A percentile compares a stretch with the other conserved stretches of the same genome.
Conservation (phyloP, 805 yeast species). For the Candida piceae region DNA sequence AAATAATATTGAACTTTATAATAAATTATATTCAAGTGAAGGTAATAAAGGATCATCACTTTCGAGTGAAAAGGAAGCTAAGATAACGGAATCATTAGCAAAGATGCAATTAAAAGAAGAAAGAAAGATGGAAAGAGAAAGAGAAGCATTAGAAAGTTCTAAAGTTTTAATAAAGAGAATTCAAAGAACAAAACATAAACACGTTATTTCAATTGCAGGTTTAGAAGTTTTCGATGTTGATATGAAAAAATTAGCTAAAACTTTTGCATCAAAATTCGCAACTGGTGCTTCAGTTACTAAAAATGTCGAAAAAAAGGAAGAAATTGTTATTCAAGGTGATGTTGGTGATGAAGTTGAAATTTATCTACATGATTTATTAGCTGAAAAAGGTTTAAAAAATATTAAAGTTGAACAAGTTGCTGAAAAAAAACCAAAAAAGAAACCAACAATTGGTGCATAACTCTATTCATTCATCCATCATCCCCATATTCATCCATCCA, state of each 20-base stretch:
- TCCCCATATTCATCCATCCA: too few species aligned
- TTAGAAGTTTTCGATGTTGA: constrained; percentile 85
- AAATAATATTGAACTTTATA: constrained; percentile 51
- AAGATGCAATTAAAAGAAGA: constrained; percentile 85
- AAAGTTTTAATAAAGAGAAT: constrained; percentile 81
- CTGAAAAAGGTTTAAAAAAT: constrained; percentile 76
- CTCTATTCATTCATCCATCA: too few species aligned
- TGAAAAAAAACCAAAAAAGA: constrained; percentile 73
- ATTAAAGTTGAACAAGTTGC: constrained; percentile 87
- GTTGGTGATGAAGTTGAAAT: constrained; percentile 87
- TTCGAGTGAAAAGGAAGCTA: constrained; percentile 73
- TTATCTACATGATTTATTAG: constrained; percentile 62
- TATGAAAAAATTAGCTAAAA: constrained; percentile 84
- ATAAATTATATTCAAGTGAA: constrained; percentile 55
- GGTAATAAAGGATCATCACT: constrained; percentile 48
- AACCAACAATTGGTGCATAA: constrained; percentile 7
- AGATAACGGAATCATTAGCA: constrained; percentile 74
- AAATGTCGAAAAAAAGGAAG: constrained; percentile 84
- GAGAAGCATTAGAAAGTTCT: constrained; percentile 70
- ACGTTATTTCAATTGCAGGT: constrained; percentile 80
- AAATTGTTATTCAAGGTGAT: constrained; percentile 90
- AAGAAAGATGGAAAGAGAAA: constrained; percentile 77
- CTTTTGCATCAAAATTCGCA: constrained; percentile 90
- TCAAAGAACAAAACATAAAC: constrained; percentile 85
- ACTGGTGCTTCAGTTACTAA: constrained; percentile 93